Conservation (phyloP, 495 filamentous ascomycete genomes). For the Aspergillus taichungensis region DNA sequence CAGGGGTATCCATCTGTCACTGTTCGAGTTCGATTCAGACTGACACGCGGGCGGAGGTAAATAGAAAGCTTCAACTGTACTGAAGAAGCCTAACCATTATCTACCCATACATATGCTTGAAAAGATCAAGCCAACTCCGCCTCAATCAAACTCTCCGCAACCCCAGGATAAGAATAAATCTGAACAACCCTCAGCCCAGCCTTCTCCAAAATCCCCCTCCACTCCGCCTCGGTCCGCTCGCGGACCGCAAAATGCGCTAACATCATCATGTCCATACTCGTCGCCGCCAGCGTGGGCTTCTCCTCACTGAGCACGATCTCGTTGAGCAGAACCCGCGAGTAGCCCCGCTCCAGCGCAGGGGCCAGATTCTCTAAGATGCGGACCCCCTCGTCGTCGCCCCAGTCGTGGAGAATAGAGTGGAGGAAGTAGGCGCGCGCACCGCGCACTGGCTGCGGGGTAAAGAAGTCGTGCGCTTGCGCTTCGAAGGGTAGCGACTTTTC, state of each 20-base stretch:
- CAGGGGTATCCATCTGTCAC: no score
- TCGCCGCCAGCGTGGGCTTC: slow-evolving; percentile 30
- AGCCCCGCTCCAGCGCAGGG: slow-evolving; percentile 40
- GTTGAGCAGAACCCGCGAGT: slow-evolving; percentile 42
- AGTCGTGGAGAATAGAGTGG: slow-evolving; percentile 13
- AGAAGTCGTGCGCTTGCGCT: slow-evolving; percentile 1
- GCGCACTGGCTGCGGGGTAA: no score
- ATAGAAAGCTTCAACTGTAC: no score
- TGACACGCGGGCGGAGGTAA: no score
- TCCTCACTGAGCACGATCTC: slow-evolving; percentile 42
- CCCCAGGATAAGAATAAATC: slow-evolving; percentile 16
- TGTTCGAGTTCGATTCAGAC: no score
- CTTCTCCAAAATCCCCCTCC: slow-evolving; percentile 24
- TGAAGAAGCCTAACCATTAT: not conserved
- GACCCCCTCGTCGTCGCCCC: slow-evolving; percentile 34
- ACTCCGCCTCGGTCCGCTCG: slow-evolving; percentile 29
- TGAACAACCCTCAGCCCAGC: slow-evolving; percentile 57
- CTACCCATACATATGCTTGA: not conserved
- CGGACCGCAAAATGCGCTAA: slow-evolving; percentile 22
- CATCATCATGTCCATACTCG: slow-evolving; percentile 41
- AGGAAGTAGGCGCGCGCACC: no score
- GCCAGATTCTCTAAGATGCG: slow-evolving; percentile 36
- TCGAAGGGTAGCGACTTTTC: slow-evolving; percentile 9
- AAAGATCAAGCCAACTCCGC: slow-evolving; percentile 13
- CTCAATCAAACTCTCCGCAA: slow-evolving; percentile 26